phyloP scores from a whole-genome alignment of 768 basidiomycete genomes.

The Kwoniella dejecticola region DNA sequence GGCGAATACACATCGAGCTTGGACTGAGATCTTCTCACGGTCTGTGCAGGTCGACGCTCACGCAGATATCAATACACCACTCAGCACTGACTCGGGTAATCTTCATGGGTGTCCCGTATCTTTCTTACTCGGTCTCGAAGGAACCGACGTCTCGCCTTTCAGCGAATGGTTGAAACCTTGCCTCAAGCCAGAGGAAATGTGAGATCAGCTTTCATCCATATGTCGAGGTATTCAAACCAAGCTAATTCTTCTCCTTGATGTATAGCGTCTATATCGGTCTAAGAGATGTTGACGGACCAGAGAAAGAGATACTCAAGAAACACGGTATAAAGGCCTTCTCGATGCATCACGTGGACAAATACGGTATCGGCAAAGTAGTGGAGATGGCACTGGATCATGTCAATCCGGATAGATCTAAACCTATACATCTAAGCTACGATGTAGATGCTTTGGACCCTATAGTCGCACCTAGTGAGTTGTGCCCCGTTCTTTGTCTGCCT shows the following conservation, averaged over 20 bases:
- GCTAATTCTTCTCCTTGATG: no score
- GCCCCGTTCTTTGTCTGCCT: no score
- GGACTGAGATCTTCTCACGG: no score
- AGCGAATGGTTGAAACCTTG: conserved; percentile 64
- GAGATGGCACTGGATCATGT: conserved; percentile 96
- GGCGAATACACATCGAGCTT: no score
- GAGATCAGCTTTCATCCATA: conserved; percentile 2
- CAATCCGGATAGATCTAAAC: conserved; percentile 76
- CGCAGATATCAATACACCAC: conserved; percentile 89
- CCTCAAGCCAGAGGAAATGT: conserved; percentile 71
- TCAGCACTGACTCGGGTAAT: conserved; percentile 80
- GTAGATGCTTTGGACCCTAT: conserved; percentile 91
- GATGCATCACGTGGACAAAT: conserved; percentile 83
- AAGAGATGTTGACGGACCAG: conserved; percentile 85
- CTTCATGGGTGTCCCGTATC: conserved; percentile 98
- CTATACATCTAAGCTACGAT: conserved; percentile 95
- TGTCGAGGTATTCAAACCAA: neutral
- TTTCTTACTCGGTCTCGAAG: conserved; percentile 71
- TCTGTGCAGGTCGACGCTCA: conserved; percentile 76
- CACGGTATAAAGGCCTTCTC: conserved; percentile 80
- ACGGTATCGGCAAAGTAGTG: conserved; percentile 90
- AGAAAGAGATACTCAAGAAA: conserved; percentile 80
- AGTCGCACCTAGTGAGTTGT: conserved; percentile 76
- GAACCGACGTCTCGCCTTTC: conserved; percentile 57
- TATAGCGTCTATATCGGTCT: conserved; percentile 89